These are phyloP conservation scores for Paracoccidioides brasiliensis DNA, from an alignment of 2,329 filamentous ascomycete genomes.

Conservation along the genomic window DNA sequence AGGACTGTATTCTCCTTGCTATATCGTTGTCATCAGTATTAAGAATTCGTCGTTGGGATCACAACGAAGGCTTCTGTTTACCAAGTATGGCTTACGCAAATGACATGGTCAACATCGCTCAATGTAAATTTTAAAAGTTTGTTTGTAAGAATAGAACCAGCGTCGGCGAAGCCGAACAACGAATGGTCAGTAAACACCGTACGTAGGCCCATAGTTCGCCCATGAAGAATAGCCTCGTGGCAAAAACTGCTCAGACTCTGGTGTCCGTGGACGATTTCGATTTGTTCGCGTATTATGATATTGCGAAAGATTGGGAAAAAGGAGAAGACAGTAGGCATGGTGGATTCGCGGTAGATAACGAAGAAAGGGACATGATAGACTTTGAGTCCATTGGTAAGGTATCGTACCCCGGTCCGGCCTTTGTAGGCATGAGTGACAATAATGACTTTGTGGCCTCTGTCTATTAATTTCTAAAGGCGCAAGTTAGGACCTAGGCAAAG, in stretches of 20 bases:
- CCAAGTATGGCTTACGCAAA: slow-evolving; percentile 98
- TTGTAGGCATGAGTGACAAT: slow-evolving; percentile 94
- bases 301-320: slow-evolving; percentile 98
- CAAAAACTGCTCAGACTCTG: slow-evolving; percentile 85
- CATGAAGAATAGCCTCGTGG: slow-evolving; percentile 89
- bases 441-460: slow-evolving; percentile 94
- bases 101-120: slow-evolving; percentile 95
- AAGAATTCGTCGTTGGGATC: no score
- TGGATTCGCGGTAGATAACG: slow-evolving; percentile 85
- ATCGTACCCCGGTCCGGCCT: slow-evolving; percentile 80
- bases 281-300: slow-evolving; percentile 84
- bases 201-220: slow-evolving; percentile 84
- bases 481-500: slow-evolving; percentile 2
- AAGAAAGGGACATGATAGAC: slow-evolving; percentile 96
- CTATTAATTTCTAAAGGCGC: slow-evolving; percentile 62
- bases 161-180: slow-evolving; percentile 92
- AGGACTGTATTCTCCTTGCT: slow-evolving; percentile 98
- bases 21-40: slow-evolving; percentile 9
- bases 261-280: slow-evolving; percentile 98
- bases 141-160: slow-evolving; percentile 88
- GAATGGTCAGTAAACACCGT: slow-evolving; percentile 98
- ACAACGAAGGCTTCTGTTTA: slow-evolving; percentile 30
- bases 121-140: slow-evolving; percentile 92
- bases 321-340: slow-evolving; percentile 93
- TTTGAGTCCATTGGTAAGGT: slow-evolving; percentile 93